phyloP scores from a whole-genome alignment of 139 green algal genomes.

The Micractinium conductrix region DNA sequence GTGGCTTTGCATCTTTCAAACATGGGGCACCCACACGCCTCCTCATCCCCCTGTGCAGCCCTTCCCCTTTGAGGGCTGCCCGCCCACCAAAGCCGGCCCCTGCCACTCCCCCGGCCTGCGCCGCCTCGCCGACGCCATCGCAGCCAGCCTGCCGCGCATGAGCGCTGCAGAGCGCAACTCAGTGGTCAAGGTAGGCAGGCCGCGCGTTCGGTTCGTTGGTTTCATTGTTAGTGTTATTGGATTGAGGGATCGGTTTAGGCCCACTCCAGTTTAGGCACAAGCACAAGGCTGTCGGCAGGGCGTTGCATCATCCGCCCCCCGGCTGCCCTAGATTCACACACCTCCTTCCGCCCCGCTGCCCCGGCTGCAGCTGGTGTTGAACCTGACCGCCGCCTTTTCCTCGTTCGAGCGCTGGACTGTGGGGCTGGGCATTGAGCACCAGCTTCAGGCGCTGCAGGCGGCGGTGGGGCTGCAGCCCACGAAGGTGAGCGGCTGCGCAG shows the following conservation, averaged over 20 bases:
- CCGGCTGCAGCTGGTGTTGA: conserved; percentile 46
- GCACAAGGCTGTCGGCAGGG: too few relatives aligned
- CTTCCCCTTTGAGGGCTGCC: conserved; percentile 60
- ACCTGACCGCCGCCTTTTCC: conserved; percentile 48
- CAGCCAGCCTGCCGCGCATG: conserved; percentile 16
- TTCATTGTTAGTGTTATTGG: too few relatives aligned
- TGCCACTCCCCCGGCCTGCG: conserved; percentile 51
- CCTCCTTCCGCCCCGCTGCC: background rate
- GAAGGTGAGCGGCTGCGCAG: background rate
- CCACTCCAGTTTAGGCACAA: too few relatives aligned
- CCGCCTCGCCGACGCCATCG: conserved; percentile 38
- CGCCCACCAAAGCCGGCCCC: conserved; percentile 40
- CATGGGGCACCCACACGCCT: too few relatives aligned
- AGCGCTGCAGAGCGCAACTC: conserved; percentile 54
- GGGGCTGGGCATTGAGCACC: conserved; percentile 60
- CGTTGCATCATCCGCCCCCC: too few relatives aligned
- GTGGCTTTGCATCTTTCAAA: too few relatives aligned
- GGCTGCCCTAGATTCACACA: too few relatives aligned
- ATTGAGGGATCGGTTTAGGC: too few relatives aligned
- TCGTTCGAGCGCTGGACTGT: conserved; percentile 60
- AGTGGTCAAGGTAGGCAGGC: conserved; percentile 47
- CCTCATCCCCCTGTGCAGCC: conserved; percentile 32
- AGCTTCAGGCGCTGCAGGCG: conserved; percentile 45
- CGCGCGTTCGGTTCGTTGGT: background rate
- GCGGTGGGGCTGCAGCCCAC: conserved; percentile 34